Base-by-base conservation (phyloP, 371 early-diverging fungal genomes). In the Entomophthora muscae region DNA sequence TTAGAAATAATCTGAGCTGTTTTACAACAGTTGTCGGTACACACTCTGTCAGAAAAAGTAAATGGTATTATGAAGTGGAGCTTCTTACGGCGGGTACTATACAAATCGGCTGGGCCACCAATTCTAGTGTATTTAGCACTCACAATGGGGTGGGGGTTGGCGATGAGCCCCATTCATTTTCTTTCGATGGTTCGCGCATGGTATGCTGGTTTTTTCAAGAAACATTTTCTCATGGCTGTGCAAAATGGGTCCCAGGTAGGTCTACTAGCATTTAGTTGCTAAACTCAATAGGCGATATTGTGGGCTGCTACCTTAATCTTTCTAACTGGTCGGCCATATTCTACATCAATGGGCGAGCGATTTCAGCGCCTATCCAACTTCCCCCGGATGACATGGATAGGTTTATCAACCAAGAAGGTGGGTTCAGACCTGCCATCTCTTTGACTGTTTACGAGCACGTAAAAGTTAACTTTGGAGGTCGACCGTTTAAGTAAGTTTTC, bases 91-190 rank as follows among this genome's bases (percentile, higher is more conserved):
- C 68, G 60, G 86, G 85, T 0, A 70, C 87, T 27, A 76, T 87
- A 64, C 89, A 88, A 71, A 67, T 87, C 13, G 89, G 89, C 0
- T 88, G 89, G 89, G 78, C 76, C 0, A 76, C 71, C 1, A 65
- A 68, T 7, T 65, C 71, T 7, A 75, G 76, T 60, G 60, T 61
- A 7, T 79, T 81, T 58, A 82, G 86, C 65, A 75, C 85, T 0
- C 82, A 86, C 64, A 81, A 76, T 10, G 89, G 89, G 21, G 75
- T 71, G 17, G 89, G 87, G 10, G 81, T 88, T 23, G 88, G 88
- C 5, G 87, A 88, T 64, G 79, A 84, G 65, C 68, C 63, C 1
- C 56, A 76, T 63, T 86, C 86, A 0, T 88, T 85, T 66, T 79
- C 85, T 0, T 84, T 75, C 57, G 89, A 88, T 68, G 87, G 87